phyloP scores from a whole-genome alignment of 345 rosid species.

The Viola odorata region DNA sequence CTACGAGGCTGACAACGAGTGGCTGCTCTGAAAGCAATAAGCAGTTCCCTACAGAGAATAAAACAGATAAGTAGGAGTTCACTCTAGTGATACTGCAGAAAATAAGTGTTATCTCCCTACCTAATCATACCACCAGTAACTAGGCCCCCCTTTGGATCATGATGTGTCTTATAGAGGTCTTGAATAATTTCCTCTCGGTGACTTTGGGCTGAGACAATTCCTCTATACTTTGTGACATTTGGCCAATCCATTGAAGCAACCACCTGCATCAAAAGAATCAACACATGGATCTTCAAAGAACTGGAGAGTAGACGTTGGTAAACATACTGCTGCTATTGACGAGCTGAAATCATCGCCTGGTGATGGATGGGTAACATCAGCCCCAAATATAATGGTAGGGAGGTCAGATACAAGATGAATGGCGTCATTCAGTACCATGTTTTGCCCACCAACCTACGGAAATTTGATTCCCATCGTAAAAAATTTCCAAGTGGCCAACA shows the following conservation, averaged over 20 bases:
- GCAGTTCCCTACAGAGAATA: constrained; percentile 44
- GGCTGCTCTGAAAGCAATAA: constrained; percentile 35
- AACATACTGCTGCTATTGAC: constrained; percentile 75
- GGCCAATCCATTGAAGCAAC: constrained; percentile 97
- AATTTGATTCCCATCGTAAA: not conserved
- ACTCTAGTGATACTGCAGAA: no score
- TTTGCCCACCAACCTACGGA: constrained; percentile 62
- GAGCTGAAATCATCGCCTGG: constrained; percentile 74
- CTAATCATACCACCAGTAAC: constrained; percentile 57
- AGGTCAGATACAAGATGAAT: constrained; percentile 40
- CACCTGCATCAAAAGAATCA: constrained; percentile 33
- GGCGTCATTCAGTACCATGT: constrained; percentile 60
- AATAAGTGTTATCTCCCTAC: constrained; percentile 20
- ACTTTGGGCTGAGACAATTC: constrained; percentile 59
- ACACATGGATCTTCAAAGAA: not conserved
- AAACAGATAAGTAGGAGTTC: not conserved
- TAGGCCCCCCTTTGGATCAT: constrained; percentile 27
- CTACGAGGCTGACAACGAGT: constrained; percentile 41
- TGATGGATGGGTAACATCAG: constrained; percentile 70
- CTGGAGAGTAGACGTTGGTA: not conserved
- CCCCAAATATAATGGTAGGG: constrained; percentile 74
- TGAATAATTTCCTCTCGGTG: constrained; percentile 62
- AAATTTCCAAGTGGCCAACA: not conserved
- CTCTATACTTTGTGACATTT: constrained; percentile 63
- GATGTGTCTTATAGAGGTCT: constrained; percentile 40